Base-by-base conservation (phyloP, 495 filamentous ascomycete genomes). In the Rusavskia elegans region DNA sequence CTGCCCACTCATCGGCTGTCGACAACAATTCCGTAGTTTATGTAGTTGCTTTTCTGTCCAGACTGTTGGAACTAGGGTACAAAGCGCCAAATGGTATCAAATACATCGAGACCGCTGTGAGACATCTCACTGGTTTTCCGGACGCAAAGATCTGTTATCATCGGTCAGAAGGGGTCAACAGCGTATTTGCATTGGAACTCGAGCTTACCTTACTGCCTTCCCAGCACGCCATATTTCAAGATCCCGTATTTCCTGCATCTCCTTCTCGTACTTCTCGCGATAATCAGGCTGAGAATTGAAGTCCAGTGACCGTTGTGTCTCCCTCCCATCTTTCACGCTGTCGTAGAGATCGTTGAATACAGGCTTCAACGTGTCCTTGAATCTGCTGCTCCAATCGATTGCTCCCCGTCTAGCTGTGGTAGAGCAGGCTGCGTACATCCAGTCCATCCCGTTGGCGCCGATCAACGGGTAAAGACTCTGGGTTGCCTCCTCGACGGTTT, bases 401-500 rank as follows among this genome's bases (percentile, higher is more conserved):
- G 92, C 92, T 73, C 92, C 92, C 66, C 92, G 89, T 65, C 92
- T 85, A 62, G 92, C 92, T 39, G 93, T 97, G 63, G 93, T 97
- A 51, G 90, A 97, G 84, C 92, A 98, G 58, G 92, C 92, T 61
- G 89, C 88, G 76, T 95, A 98, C 93, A 98, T 97, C 87, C 92
- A 98, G 77, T 97, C 92, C 92, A 98, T 98, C 60, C 92, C 92
- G 69, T 97, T 83, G 63, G 76, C 78, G 66, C 89, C 92, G 63
- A 98, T 97, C 59, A 98, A 76, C 53, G 92, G 92, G 79, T 97
- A 98, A 54, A 97, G 78, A 59, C 81, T 87, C 80, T 97, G 93
- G 39, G 92, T 98, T 55, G 92, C 92, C 75, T 98, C 92, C 77
- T 98, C 92, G 54, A 98, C 92, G 58, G 92, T 96, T 87, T 97